Conservation (phyloP, 176 grass and related monocot genomes). For the Hsuehochloa calcarea region DNA sequence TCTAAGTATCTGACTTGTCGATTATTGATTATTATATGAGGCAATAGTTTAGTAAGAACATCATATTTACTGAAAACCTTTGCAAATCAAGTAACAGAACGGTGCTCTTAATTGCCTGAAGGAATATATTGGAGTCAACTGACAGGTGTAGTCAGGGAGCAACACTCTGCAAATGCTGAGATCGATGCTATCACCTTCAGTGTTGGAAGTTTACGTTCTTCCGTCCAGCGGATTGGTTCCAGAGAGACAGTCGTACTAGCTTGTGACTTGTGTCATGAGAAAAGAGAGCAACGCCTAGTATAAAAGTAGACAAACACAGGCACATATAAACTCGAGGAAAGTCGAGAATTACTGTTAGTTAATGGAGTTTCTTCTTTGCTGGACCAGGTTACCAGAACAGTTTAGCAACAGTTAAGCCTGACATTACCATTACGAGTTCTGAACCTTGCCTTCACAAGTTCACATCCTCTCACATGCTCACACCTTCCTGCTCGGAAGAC, state of each 20-base stretch:
- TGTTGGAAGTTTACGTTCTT: not conserved
- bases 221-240: not conserved
- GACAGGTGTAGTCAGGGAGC: not conserved
- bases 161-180: not conserved
- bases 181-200: not conserved
- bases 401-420: not conserved
- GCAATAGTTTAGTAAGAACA: not conserved
- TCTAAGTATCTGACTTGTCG: not conserved
- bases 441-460: not conserved
- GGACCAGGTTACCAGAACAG: not conserved
- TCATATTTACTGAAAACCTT: not conserved
- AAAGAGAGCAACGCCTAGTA: not conserved
- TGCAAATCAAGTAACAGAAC: not conserved
- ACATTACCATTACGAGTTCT: not conserved
- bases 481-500: not conserved
- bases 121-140: not conserved
- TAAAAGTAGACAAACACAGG: not conserved
- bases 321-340: not conserved
- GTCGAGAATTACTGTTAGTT: not conserved
- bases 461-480: not conserved
- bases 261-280: no score
- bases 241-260: not conserved
- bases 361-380: not conserved
- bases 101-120: not conserved
- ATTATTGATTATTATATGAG: not conserved